Percentiles rank a stretch among this genome's conserved stretches.
phyloP scores from a whole-genome alignment of 306 rosid species.

The Albizia julibrissin region DNA sequence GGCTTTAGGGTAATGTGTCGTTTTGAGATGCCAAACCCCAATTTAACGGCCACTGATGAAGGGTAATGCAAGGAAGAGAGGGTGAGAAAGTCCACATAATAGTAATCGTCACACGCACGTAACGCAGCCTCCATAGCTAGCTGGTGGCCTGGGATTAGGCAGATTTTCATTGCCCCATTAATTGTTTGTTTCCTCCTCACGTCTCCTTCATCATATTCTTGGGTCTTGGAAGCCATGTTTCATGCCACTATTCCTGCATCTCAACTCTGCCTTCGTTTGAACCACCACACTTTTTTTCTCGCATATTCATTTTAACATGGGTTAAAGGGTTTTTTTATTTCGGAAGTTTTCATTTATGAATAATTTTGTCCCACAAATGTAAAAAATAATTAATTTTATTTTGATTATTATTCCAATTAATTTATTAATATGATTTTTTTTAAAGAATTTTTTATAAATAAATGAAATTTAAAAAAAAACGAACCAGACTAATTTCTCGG shows the following conservation, averaged over 20 bases:
- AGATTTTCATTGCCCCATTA: slow-evolving; percentile 8
- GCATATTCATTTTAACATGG: neutral
- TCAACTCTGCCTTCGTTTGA: neutral
- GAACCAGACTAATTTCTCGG: too few species aligned
- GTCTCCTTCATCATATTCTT: neutral
- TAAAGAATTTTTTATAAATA: too few species aligned
- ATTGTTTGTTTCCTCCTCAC: slow-evolving; percentile 22
- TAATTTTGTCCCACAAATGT: too few species aligned
- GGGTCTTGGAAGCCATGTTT: neutral
- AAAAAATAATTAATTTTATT: too few species aligned
- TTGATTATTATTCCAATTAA: too few species aligned
- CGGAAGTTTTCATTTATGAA: too few species aligned
- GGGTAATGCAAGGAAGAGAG: neutral
- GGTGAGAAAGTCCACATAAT: neutral
- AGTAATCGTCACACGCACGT: slow-evolving; percentile 16
- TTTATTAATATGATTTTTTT: too few species aligned
- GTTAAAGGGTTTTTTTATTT: too few species aligned
- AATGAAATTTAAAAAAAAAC: too few species aligned
- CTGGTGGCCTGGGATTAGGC: slow-evolving; percentile 6
- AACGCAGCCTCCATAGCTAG: slow-evolving; percentile 36
- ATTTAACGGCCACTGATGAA: slow-evolving; percentile 24
- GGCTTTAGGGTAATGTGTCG: slow-evolving; percentile 51
- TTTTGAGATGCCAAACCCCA: slow-evolving; percentile 55
- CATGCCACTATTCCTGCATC: slow-evolving; percentile 7
- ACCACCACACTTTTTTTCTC: neutral